A percentile compares a stretch with the other conserved stretches of the same genome.
Evolutionary conservation across 164 flowering plant species (phyloP).

Genomic region (Magnolia changhungtana): DNA sequence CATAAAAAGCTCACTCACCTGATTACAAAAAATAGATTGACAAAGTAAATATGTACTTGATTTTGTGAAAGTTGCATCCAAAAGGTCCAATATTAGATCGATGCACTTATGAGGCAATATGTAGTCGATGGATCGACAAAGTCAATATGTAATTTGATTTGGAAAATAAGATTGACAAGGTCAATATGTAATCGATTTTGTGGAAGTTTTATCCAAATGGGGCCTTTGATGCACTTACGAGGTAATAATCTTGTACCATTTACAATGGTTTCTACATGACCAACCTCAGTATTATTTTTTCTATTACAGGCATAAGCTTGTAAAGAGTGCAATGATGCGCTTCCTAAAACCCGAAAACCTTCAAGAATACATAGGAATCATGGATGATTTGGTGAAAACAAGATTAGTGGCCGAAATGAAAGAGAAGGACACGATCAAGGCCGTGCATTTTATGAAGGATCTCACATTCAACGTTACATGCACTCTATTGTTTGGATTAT

Average conservation of each 20-base stretch:
- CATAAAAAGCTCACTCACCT: no score
- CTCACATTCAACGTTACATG: constrained; percentile 21
- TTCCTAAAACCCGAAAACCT: constrained; percentile 27
- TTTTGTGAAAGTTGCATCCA: no score
- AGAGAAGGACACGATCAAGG: constrained; percentile 11
- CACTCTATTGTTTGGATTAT: constrained; percentile 17
- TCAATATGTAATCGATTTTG: no score
- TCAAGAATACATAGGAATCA: constrained; percentile 10
- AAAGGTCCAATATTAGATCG: no score
- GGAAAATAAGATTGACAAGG: no score
- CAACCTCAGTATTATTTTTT: background rate
- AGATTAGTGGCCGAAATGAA: background rate
- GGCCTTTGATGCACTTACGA: background rate
- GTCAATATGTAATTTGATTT: no score
- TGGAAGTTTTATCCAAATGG: no score
- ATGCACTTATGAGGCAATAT: no score
- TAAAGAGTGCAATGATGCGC: constrained; percentile 15
- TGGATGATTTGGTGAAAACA: constrained; percentile 16
- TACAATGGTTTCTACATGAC: background rate
- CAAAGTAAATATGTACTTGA: no score
- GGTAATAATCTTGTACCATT: constrained; percentile 7
- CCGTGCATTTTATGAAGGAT: constrained; percentile 12
- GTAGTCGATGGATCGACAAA: no score
- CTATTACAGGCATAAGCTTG: constrained; percentile 5
- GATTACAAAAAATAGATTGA: no score